Base-by-base conservation (phyloP, 257 asterid genomes). In the Cruciata laevipes region DNA sequence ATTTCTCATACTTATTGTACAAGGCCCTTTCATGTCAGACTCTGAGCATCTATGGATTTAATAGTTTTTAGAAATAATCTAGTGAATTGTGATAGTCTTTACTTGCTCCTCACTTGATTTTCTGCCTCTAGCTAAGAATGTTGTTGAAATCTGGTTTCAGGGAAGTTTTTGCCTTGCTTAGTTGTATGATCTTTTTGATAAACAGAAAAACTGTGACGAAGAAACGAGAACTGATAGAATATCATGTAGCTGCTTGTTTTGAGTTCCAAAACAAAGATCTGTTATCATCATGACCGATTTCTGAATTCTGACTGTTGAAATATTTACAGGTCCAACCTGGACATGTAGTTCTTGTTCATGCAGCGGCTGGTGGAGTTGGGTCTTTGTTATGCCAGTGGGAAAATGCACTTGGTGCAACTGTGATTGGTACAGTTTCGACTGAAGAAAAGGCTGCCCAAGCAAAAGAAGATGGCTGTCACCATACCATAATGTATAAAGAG, bases 341-440 rank as follows among this genome's bases (percentile, higher is more conserved):
- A 49, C 96, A 94, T 71, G 87, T 91, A 0, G 83, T 88, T 71
- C 97, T 90, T 66, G 57, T 94, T 69, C 99, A 90, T 75, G 99
- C 99, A 40, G 99, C 99, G 68, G 96, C 99, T 11, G 96, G 97
- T 74, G 99, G 99, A 44, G 92, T 87, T 40, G 99, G 99, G 60
- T 94, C 99, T 61, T 73, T 94, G 52, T 61, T 94, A 77, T 94
- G 97, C 83, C 99, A 94, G 75, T 94, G 99, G 99, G 96, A 95
- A 51, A 90, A 77, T 60, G 87, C 95, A 16, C 89, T 86, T 53
- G 97, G 99, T 64, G 99, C 97, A 59, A 90, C 91, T 0, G 96
- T 94, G 44, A 90, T 94, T 6, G 99, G 99, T 66, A 87, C 96
- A 20, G 99, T 90, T 72, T 94, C 99, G 61, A 90, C 89, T 16